phyloP scores from a whole-genome alignment of 495 filamentous ascomycete species.

The Tuber borchii region DNA sequence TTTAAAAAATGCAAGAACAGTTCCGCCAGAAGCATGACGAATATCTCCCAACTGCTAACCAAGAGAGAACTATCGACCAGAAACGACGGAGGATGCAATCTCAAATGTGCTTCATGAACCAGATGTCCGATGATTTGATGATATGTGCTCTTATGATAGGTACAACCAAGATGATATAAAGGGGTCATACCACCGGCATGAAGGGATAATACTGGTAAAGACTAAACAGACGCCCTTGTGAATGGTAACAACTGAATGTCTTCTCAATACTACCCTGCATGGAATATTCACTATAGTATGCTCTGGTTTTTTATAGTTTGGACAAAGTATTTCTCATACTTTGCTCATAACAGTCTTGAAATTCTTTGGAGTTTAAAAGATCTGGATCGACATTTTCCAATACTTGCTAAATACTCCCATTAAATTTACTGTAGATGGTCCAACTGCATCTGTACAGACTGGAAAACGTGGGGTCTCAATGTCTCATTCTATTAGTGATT shows the following conservation, averaged over 20 bases:
- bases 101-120: conserved; percentile 45
- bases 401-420: conserved; percentile 56
- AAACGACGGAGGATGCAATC: conserved; percentile 42
- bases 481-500: conserved; percentile 54
- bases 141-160: conserved; percentile 27
- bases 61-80: conserved; percentile 2
- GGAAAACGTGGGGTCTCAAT: conserved; percentile 56
- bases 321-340: conserved; percentile 55
- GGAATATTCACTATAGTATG: conserved; percentile 56
- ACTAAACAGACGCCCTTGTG: conserved; percentile 58
- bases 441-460: conserved; percentile 43
- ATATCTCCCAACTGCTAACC: neutral
- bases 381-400: conserved; percentile 58
- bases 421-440: conserved; percentile 53
- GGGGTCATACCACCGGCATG: neutral
- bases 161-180: neutral
- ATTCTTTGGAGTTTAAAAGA: conserved; percentile 57
- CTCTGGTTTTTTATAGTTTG: conserved; percentile 59
- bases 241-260: conserved; percentile 56
- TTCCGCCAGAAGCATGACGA: conserved; percentile 44
- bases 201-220: conserved; percentile 47
- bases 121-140: conserved; percentile 54
- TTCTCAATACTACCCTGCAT: conserved; percentile 54
- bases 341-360: conserved; percentile 53
- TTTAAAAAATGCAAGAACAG: conserved; percentile 48